Evolutionary conservation across 2,329 filamentous ascomycete species (phyloP).

Genomic region (Pseudopithomyces chartarum): DNA sequence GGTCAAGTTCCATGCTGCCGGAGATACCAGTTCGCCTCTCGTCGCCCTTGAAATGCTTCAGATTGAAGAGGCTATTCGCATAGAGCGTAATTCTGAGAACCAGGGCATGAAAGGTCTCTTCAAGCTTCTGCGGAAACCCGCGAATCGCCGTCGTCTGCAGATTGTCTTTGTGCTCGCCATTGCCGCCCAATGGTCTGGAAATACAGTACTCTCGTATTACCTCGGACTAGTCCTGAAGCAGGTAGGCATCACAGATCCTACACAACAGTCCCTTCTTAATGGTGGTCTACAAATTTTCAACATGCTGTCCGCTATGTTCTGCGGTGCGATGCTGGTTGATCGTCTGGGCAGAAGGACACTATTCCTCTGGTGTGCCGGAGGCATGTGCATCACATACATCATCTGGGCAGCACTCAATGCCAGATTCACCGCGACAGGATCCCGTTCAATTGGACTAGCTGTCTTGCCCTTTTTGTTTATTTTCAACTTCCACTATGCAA

Average conservation of each 20-base stretch:
- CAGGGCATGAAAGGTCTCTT: not conserved
- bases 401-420: constrained; percentile 48
- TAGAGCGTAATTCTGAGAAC: too few species aligned
- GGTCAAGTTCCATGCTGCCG: constrained; percentile 13
- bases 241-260: constrained; percentile 44
- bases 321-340: constrained; percentile 46
- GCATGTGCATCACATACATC: constrained; percentile 54
- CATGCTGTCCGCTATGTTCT: constrained; percentile 37
- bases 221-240: constrained; percentile 42
- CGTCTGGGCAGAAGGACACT: constrained; percentile 49
- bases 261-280: constrained; percentile 44
- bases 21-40: constrained; percentile 22
- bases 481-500: constrained; percentile 16
- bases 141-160: constrained; percentile 45
- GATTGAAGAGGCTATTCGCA: not conserved
- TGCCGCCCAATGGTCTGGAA: constrained; percentile 46
- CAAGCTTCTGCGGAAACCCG: constrained; percentile 16
- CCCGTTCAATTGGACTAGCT: constrained; percentile 32
- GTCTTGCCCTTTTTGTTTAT: constrained; percentile 14
- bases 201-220: constrained; percentile 46
- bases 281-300: constrained; percentile 47
- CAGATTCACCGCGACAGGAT: constrained; percentile 50
- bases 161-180: constrained; percentile 44
- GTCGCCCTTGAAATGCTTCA: not conserved
- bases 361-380: constrained; percentile 38